A percentile compares a stretch with the other conserved stretches of the same genome.
Conservation (phyloP, 495 filamentous ascomycete species). For the Xylaria castorea region DNA sequence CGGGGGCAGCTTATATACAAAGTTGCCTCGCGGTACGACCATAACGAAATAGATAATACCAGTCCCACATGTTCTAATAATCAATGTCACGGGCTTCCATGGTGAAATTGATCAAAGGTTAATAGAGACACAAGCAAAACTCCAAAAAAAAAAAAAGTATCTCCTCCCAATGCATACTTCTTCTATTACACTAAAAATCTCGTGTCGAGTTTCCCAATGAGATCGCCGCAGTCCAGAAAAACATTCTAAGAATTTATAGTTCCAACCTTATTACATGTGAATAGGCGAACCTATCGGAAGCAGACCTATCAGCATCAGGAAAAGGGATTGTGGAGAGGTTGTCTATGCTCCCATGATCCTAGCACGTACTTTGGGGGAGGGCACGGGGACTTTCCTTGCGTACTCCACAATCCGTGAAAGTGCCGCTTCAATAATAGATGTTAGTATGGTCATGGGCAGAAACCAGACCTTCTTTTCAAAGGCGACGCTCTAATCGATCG, state of each 20-base stretch:
- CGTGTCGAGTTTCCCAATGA: no score
- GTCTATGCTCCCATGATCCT: neutral
- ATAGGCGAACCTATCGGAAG: neutral
- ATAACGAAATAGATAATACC: conserved; percentile 33
- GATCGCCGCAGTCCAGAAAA: no score
- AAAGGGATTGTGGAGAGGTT: neutral
- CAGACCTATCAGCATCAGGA: neutral
- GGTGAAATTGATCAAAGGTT: neutral
- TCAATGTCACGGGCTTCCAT: neutral
- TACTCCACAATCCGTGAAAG: conserved; percentile 9
- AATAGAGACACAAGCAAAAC: neutral
- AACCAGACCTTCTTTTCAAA: neutral
- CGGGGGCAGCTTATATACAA: conserved; percentile 17
- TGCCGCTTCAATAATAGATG: conserved; percentile 7
- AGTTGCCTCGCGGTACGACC: conserved; percentile 34
- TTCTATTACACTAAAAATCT: neutral
- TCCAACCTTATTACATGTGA: no score
- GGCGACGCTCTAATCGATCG: neutral
- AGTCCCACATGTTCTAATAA: conserved; percentile 23
- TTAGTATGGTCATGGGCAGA: neutral
- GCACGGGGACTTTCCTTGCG: no score
- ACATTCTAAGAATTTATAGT: no score
- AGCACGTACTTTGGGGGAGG: neutral
- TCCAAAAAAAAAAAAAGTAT: no score
- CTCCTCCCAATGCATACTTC: no score